Conservation (phyloP, 441 rosid species). For the Euphorbia schlechtendalii region DNA sequence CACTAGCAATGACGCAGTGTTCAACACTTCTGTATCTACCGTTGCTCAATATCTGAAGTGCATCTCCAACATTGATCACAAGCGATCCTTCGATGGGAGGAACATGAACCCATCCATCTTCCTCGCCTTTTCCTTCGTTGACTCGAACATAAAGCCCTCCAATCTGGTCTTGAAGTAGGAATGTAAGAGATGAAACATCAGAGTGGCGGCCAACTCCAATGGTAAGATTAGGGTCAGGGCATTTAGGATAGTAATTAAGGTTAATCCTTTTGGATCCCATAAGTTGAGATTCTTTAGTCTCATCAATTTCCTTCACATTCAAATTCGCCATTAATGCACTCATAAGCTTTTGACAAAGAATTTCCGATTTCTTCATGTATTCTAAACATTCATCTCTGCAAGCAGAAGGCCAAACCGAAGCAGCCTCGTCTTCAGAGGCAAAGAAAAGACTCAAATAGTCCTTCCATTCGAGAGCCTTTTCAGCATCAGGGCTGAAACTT, state of each 20-base stretch:
- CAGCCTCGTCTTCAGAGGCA: conserved; percentile 24
- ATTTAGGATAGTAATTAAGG: no score
- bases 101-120: conserved; percentile 26
- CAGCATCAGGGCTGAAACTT: conserved; percentile 27
- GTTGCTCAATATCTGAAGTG: no score
- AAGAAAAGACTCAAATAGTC: conserved; percentile 25
- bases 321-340: conserved; percentile 14
- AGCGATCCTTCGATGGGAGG: conserved; percentile 25
- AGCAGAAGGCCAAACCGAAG: conserved; percentile 24
- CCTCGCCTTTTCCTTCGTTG: conserved; percentile 12
- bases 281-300: conserved; percentile 19
- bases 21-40: conserved; percentile 26
- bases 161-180: conserved; percentile 43
- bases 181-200: conserved; percentile 41
- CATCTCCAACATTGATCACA: conserved; percentile 27
- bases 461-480: conserved; percentile 31
- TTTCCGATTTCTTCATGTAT: conserved; percentile 18
- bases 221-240: no score
- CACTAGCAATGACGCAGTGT: conserved; percentile 18
- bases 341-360: conserved; percentile 14
- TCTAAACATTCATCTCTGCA: conserved; percentile 19
- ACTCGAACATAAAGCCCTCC: conserved; percentile 35
- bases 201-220: no score
- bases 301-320: conserved; percentile 17
- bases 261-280: conserved; percentile 20